Evolutionary conservation across 306 rosid species (phyloP), one percentile per base, ranked within the genome.

Genomic region (Trichosanthes cucumerina): DNA sequence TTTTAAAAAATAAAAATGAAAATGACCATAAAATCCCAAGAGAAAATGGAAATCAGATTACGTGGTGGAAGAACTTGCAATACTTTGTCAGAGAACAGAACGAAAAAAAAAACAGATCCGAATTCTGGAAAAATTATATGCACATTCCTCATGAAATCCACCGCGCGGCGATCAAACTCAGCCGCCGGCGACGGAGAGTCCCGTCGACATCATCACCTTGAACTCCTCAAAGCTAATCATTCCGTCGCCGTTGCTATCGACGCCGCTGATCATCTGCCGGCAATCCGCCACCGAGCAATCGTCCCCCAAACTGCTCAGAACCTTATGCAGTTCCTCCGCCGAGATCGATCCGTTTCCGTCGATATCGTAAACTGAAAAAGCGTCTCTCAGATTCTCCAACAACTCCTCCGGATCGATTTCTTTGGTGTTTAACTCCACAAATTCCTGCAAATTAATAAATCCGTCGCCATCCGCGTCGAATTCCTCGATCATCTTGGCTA

Each of bases 391-490:
- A 58, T 87, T 92, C 85, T 83, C 90, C 66, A 94, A 3, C 2
- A 84, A 84, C 86, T 94, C 97, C 6, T 78, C 87, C 5, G 91
- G 83, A 80, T 90, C 93, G 10, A 94, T 86, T 21, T 89, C 98
- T 21, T 89, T 87, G 10, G 98, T 94, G 82, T 94, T 92, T 10
- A 94, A 81, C 59, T 92, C 96, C 10, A 90, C 81, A 80, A 94
- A 94, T 78, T 94, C 96, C 4, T 81, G 77, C 28, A 94, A 82
- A 68, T 80, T 88, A 72, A 94, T 94, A 86, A 78, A 86, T 0
- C 97, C 98, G 56, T 93, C 98, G 1, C 94, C 96, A 73, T 94
- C 96, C 10, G 87, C 83, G n/a, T 94, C 98, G 9, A 92, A 89
- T 83, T 88, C 98, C 3, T 75, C 57, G 81, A 93, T 91, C 93